These are phyloP conservation scores for Gentiana dahurica DNA, from an alignment of 257 asterid species.

Conservation along the genomic window DNA sequence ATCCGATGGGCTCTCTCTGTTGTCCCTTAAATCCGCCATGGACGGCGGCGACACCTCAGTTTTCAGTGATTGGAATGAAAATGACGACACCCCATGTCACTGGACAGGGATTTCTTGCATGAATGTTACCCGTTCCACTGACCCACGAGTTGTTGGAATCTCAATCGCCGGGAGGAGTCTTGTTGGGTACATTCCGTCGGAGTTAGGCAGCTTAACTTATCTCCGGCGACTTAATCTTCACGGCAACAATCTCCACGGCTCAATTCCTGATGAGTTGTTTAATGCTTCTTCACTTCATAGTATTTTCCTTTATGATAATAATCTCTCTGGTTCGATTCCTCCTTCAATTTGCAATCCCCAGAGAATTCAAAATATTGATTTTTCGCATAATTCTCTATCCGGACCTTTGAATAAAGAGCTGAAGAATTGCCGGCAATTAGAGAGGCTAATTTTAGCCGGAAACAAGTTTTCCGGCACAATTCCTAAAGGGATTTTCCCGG, in stretches of 20 bases:
- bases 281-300: slow-evolving; percentile 86
- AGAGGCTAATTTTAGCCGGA: slow-evolving; percentile 52
- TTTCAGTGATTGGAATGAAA: slow-evolving; percentile 68
- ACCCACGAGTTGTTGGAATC: slow-evolving; percentile 71
- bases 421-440: slow-evolving; percentile 69
- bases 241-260: slow-evolving; percentile 65
- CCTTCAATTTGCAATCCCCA: slow-evolving; percentile 62
- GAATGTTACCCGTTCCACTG: slow-evolving; percentile 53
- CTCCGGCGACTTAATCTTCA: slow-evolving; percentile 89
- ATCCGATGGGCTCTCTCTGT: slow-evolving; percentile 68
- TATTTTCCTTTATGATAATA: slow-evolving; percentile 65
- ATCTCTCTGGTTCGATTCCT: slow-evolving; percentile 72
- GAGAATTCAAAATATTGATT: slow-evolving; percentile 67
- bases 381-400: slow-evolving; percentile 62
- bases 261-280: slow-evolving; percentile 74
- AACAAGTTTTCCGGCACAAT: slow-evolving; percentile 62
- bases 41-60: slow-evolving; percentile 37
- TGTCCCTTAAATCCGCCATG: slow-evolving; percentile 68
- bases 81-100: slow-evolving; percentile 63
- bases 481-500: slow-evolving; percentile 65
- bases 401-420: slow-evolving; percentile 58
- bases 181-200: slow-evolving; percentile 84
- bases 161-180: slow-evolving; percentile 57
- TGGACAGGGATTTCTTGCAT: slow-evolving; percentile 86
- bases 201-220: slow-evolving; percentile 59